Evolutionary conservation across 768 basidiomycete genomes (phyloP).

Genomic region (Lactifluus volemus): DNA sequence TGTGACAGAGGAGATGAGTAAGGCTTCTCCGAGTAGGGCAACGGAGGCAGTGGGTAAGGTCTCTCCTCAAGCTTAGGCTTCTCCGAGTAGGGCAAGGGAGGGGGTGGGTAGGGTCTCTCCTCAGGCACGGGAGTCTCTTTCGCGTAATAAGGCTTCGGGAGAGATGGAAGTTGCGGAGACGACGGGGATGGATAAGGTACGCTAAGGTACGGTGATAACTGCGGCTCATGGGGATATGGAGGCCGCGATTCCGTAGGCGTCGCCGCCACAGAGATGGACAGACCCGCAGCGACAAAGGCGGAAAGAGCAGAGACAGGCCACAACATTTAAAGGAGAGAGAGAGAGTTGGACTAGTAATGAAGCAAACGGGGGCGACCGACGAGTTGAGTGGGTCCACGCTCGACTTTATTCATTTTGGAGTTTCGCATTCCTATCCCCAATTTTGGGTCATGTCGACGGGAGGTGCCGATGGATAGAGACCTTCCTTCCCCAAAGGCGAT

Average conservation of each 20-base stretch:
- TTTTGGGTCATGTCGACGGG: neutral
- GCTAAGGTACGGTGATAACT: neutral
- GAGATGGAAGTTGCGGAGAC: neutral
- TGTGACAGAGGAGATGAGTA: neutral
- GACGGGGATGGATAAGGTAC: neutral
- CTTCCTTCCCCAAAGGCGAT: neutral
- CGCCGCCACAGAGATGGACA: neutral
- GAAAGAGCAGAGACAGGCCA: neutral
- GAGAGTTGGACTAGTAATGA: slow-evolving; percentile 2
- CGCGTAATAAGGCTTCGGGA: neutral
- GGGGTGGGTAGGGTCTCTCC: neutral
- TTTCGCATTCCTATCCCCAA: slow-evolving; percentile 4
- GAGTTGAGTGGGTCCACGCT: neutral
- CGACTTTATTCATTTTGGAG: slow-evolving; percentile 1
- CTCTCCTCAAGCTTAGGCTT: neutral
- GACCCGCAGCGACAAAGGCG: neutral
- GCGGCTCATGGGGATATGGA: neutral
- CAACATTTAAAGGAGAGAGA: neutral
- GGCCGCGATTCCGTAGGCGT: neutral
- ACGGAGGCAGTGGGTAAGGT: neutral
- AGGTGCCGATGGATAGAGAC: too few species aligned
- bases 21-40: neutral
- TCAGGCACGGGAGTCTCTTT: neutral
- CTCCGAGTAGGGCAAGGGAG: neutral
- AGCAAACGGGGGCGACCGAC: neutral